Evolutionary conservation across 345 rosid genomes (phyloP), one percentile per base, ranked within the genome.

Genomic region (Kernera saxatilis): DNA sequence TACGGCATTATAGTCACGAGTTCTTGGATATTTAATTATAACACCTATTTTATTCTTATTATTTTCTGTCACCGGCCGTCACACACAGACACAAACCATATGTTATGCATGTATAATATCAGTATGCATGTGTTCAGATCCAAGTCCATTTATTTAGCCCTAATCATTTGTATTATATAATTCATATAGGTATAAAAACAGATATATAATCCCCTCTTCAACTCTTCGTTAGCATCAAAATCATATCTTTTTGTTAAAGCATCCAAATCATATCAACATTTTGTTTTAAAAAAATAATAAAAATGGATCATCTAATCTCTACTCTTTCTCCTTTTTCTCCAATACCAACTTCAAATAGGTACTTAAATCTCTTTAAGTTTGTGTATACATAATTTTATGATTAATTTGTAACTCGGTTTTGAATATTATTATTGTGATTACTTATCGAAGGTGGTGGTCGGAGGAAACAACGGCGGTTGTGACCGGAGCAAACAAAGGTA

Each of bases 401-500:
- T 7, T n/a, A 19, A 9, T 19, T 45, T 26, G n/a, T 17, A 64
- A 23, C 5, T 64, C 53, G 5, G 32, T 53, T 64, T 39, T 35
- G n/a, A 59, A n/a, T n/a, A n/a, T 59, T 9, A 48, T 26, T 17
- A 33, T 41, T 63, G 52, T 49, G 8, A 51, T 41, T 22, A 18
- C 4, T 41, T n/a, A n/a, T n/a, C n/a, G 36, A 48, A 87, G 96
- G 62, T 93, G 98, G 97, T 93, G 97, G 98, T 62, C 83, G 3
- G 70, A 64, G 36, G 86, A 85, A 50, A 93, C 91, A 32, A 81
- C 84, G 6, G 92, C 89, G 0, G 68, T 93, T 2, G 98, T 90
- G 33, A 93, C 91, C 3, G 98, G 98, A 81, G 96, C 89, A 1
- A 93, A 90, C 82, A 90, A 79, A 64, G 97, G 97, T 61, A 93